Percentiles rank a stretch among this genome's conserved stretches.
Evolutionary conservation across 2,329 filamentous ascomycete genomes (phyloP).

Genomic region (Penicillium sp.): DNA sequence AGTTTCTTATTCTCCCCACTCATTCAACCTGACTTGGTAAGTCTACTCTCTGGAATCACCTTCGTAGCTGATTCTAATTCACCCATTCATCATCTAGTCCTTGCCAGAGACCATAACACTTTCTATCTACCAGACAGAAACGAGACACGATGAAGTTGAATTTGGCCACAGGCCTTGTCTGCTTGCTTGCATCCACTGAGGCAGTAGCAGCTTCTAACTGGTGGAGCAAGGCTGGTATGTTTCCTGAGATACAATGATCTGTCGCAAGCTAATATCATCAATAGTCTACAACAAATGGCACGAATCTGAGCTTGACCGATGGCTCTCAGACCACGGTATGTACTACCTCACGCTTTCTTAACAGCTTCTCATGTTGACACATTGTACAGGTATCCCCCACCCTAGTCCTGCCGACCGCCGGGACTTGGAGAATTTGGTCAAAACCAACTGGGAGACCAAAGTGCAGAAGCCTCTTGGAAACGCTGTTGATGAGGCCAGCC

Average conservation of each 20-base stretch:
- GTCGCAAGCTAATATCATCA: constrained; percentile 5
- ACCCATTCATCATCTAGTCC: constrained; percentile 4
- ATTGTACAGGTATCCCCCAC: constrained; percentile 68
- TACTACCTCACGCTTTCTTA: neutral
- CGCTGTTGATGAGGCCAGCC: constrained; percentile 71
- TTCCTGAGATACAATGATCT: neutral
- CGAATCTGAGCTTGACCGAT: constrained; percentile 93
- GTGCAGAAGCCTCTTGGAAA: constrained; percentile 73
- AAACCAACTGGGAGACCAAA: constrained; percentile 81
- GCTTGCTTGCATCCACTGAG: constrained; percentile 67
- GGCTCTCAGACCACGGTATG: constrained; percentile 79
- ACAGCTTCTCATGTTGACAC: neutral
- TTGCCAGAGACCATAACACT: neutral
- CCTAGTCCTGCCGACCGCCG: constrained; percentile 89
- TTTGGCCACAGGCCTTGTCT: constrained; percentile 65
- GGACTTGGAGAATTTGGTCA: constrained; percentile 87
- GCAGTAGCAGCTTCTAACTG: constrained; percentile 72
- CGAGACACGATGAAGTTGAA: constrained; percentile 70
- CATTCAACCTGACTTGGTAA: neutral
- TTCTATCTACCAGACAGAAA: neutral
- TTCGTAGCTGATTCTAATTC: neutral
- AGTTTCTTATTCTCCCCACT: neutral
- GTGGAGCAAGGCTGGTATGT: constrained; percentile 82
- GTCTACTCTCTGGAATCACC: neutral
- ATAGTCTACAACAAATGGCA: constrained; percentile 98